phyloP scores from a whole-genome alignment of 352 stramenopile genomes.

The Salisapilia sapeloensis region DNA sequence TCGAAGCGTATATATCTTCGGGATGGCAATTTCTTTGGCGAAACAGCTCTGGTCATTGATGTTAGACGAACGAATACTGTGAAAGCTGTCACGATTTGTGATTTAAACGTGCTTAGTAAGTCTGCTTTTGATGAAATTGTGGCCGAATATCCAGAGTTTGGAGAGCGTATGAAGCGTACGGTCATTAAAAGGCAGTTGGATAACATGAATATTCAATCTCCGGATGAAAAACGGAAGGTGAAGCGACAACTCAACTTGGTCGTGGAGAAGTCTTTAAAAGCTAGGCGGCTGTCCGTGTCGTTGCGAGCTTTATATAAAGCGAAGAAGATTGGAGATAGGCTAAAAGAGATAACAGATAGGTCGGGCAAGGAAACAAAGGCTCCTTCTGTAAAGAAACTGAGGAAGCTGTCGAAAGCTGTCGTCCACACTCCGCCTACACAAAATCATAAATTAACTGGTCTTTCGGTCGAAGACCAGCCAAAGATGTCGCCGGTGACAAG shows the following conservation, averaged over 20 bases:
- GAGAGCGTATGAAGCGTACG: constrained; percentile 62
- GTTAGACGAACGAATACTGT: constrained; percentile 65
- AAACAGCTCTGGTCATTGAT: constrained; percentile 64
- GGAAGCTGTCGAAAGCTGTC: background rate
- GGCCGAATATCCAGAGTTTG: constrained; percentile 61
- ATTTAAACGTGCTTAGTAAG: constrained; percentile 68
- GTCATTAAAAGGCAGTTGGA: constrained; percentile 68
- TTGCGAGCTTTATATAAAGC: constrained; percentile 58
- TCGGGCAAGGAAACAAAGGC: constrained; percentile 5
- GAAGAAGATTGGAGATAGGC: constrained; percentile 65
- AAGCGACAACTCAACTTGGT: constrained; percentile 61
- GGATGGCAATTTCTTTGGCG: constrained; percentile 63
- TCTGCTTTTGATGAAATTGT: constrained; percentile 65
- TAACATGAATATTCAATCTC: constrained; percentile 75
- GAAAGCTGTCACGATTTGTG: constrained; percentile 57
- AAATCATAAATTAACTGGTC: background rate
- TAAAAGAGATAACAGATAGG: constrained; percentile 66
- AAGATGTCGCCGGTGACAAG: too few species aligned
- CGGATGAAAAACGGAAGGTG: constrained; percentile 50
- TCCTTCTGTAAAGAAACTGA: background rate
- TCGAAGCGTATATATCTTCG: constrained; percentile 56
- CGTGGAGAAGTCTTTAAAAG: constrained; percentile 65
- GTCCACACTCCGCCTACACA: background rate
- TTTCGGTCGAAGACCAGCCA: background rate
- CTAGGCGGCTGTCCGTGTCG: constrained; percentile 49